Evolutionary conservation across 768 basidiomycete species (phyloP).

Genomic region (Dioszegia hungarica): DNA sequence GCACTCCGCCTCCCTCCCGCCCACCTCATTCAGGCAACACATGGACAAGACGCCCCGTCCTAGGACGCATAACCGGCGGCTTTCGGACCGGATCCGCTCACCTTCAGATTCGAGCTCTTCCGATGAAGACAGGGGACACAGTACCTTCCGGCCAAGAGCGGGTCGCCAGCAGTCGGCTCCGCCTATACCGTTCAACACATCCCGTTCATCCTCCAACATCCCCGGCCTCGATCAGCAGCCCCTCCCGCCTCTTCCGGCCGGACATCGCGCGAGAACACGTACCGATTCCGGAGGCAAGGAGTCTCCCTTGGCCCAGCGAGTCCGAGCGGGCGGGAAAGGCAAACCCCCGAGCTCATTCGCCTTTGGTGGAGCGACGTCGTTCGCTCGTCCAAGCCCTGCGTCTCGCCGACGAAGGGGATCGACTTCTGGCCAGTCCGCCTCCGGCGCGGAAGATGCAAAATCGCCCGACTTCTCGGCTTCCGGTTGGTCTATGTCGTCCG

Average conservation of each 20-base stretch:
- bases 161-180: slow-evolving; percentile 19
- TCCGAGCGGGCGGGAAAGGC: slow-evolving; percentile 13
- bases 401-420: slow-evolving; percentile 27
- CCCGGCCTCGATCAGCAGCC: slow-evolving; percentile 8
- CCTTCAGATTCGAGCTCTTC: slow-evolving; percentile 31
- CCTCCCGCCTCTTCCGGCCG: slow-evolving; percentile 11
- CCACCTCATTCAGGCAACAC: slow-evolving; percentile 20
- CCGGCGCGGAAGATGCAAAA: slow-evolving; percentile 14
- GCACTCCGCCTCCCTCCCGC: slow-evolving; percentile 29
- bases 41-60: slow-evolving; percentile 18
- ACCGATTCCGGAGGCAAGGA: slow-evolving; percentile 19
- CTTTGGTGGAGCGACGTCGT: slow-evolving; percentile 18
- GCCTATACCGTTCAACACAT: slow-evolving; percentile 15
- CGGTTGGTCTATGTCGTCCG: neutral
- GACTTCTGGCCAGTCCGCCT: slow-evolving; percentile 8
- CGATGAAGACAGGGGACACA: slow-evolving; percentile 11
- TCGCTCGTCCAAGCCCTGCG: slow-evolving; percentile 39
- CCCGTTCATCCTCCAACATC: neutral
- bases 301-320: slow-evolving; percentile 22
- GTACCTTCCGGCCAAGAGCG: neutral
- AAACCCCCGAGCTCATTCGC: slow-evolving; percentile 25
- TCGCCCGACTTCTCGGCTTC: slow-evolving; percentile 1
- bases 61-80: slow-evolving; percentile 15
- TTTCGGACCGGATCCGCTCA: slow-evolving; percentile 29
- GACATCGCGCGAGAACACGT: slow-evolving; percentile 19